Conservation (phyloP, 2,329 filamentous ascomycete genomes). For the Passalora sequoiae region DNA sequence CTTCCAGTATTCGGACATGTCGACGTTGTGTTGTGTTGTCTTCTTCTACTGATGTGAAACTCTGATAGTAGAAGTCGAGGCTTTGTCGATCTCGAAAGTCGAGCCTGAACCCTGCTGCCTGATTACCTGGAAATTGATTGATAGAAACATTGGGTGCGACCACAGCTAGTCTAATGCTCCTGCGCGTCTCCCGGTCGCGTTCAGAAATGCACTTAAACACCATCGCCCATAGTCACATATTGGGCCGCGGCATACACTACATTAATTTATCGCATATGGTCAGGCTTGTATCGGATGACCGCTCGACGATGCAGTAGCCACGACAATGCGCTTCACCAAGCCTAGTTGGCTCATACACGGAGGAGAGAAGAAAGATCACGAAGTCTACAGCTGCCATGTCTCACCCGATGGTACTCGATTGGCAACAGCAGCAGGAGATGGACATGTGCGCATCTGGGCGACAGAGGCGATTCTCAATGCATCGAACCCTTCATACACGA, state of each 20-base stretch:
- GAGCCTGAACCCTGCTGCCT: too few species aligned
- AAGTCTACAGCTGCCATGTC: conserved; percentile 97
- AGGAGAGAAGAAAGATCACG: conserved; percentile 95
- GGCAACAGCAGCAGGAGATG: conserved; percentile 93
- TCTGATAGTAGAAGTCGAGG: not conserved
- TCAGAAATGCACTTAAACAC: too few species aligned
- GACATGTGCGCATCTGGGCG: conserved; percentile 96
- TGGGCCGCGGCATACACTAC: too few species aligned
- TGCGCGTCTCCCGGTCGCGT: too few species aligned
- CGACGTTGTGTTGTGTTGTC: too few species aligned
- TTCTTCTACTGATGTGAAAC: too few species aligned
- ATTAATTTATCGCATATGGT: too few species aligned
- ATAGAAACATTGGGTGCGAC: too few species aligned
- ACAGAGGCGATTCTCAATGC: conserved; percentile 87
- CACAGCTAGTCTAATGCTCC: too few species aligned
- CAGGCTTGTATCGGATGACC: too few species aligned
- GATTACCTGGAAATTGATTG: too few species aligned
- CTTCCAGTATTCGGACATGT: conserved; percentile 98
- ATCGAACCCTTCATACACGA: conserved; percentile 63
- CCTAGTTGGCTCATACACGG: conserved; percentile 93
- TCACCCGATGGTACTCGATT: conserved; percentile 89
- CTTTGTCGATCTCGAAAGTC: not conserved
- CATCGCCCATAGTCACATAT: too few species aligned
- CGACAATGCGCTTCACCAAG: conserved; percentile 66
- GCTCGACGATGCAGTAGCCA: conserved; percentile 8